Evolutionary conservation across 768 basidiomycete genomes (phyloP).

Genomic region (Boletus rufocinnamomeus): DNA sequence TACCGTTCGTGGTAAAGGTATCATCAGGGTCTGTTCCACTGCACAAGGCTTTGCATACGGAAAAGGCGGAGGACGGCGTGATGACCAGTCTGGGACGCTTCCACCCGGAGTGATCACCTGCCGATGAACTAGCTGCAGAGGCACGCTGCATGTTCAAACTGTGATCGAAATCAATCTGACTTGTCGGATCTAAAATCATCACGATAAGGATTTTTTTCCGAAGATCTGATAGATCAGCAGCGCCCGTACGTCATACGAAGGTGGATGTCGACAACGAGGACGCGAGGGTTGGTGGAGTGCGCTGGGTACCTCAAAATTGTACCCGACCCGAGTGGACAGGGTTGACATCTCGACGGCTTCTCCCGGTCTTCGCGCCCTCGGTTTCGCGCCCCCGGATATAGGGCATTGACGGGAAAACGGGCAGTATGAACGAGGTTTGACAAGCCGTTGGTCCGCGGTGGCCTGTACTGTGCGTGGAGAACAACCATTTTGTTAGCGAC

Average conservation of each 20-base stretch:
- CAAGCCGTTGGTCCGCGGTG: background rate
- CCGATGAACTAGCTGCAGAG: background rate
- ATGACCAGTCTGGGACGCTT: background rate
- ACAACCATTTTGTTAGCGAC: background rate
- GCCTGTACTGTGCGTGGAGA: background rate
- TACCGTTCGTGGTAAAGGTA: background rate
- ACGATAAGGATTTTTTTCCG: background rate
- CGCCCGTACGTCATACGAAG: constrained; percentile 4
- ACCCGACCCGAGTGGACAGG: background rate
- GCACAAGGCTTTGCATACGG: background rate
- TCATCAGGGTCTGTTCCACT: background rate
- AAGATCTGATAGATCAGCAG: background rate
- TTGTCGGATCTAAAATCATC: background rate
- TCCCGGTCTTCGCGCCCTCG: background rate
- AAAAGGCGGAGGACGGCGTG: background rate
- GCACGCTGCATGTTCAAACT: background rate
- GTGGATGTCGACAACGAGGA: constrained; percentile 9
- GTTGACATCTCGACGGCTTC: background rate
- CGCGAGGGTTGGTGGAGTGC: background rate
- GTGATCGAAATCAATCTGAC: background rate
- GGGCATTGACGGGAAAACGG: background rate
- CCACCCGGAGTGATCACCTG: background rate
- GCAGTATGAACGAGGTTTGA: background rate
- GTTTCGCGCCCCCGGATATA: background rate
- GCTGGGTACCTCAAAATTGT: no score